Base-by-base conservation (phyloP, 768 basidiomycete genomes). In the Kondoa malvinella region DNA sequence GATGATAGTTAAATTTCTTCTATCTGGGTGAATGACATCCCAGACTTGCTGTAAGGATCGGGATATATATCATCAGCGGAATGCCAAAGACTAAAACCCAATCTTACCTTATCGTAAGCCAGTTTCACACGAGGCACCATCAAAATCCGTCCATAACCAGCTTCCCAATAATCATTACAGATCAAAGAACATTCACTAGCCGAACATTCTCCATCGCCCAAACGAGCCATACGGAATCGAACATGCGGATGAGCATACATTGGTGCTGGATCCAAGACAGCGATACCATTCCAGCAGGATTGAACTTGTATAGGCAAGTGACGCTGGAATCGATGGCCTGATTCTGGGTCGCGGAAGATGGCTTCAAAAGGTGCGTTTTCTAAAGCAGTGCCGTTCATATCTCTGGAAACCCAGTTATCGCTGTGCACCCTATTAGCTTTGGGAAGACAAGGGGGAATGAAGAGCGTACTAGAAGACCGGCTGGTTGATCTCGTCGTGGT, bases 261-360 rank as follows among this genome's bases (percentile, higher is more conserved):
- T 3, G 95, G 95, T 12, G 87, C 92, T 0, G 95, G 92, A 75
- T 97, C 95, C 66, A 97, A 82, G 4, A 99, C 80, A 34, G 94
- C 92, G 72, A 97, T 87, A 21, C 95, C 95, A 76, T 97, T 99
- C 95, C 95, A 97, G 78, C 94, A 99, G 2, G 87, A 87, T 79
- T 97, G 94, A 29, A 97, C 90, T 76, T 99, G 95, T 26, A 97
- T 80, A 0, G 95, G 94, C 0, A 99, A 82, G 76, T 99, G 94
- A 56, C 83, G 80, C 76, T 89, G 88, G 83, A 92, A 99, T 32
- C 91, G 84, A 57, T 83, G 80, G 15, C 85, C 82, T 1, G 87
- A 88, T 29, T 84, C 78, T 3, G 81, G 76, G 74, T 97, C 86
- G 75, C 90, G 92, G 82, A 99, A 95, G 70, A 99, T 86, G 68